A percentile compares a stretch with the other conserved stretches of the same genome.
Evolutionary conservation across 148 eudicot species (phyloP).

Genomic region (Drosera capensis): DNA sequence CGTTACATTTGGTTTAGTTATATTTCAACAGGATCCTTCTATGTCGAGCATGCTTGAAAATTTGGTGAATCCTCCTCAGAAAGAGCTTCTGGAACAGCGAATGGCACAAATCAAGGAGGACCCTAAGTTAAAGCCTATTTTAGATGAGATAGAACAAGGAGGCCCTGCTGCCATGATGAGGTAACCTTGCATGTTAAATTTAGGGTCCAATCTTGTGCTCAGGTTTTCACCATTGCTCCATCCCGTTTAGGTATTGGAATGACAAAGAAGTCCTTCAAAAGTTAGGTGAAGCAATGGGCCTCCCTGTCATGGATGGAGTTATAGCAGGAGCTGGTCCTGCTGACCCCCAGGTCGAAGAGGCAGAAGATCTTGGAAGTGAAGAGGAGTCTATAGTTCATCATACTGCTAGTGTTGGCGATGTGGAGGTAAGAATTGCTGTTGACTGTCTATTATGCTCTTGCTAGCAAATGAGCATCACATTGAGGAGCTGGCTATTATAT

Average conservation of each 20-base stretch:
- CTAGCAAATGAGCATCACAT: too few relatives aligned
- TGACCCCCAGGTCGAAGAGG: constrained; percentile 43
- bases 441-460: neutral
- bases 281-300: constrained; percentile 96
- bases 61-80: constrained; percentile 65
- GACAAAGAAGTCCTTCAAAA: constrained; percentile 81
- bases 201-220: too few relatives aligned
- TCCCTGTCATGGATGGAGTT: constrained; percentile 54
- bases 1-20: neutral
- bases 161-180: constrained; percentile 99
- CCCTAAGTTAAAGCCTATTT: constrained; percentile 81
- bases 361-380: constrained; percentile 65
- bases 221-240: neutral
- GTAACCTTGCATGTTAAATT: constrained; percentile 14
- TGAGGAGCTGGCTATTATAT: too few relatives aligned
- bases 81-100: constrained; percentile 71
- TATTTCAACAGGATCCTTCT: constrained; percentile 69
- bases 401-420: constrained; percentile 86
- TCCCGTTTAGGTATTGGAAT: constrained; percentile 72
- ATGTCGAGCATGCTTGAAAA: constrained; percentile 91
- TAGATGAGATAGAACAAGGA: constrained; percentile 88
- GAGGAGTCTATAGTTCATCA: constrained; percentile 94
- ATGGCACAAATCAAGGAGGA: constrained; percentile 83
- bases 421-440: constrained; percentile 38
- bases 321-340: constrained; percentile 48